Percentiles rank a stretch among this genome's conserved stretches.
phyloP scores from a whole-genome alignment of 2,329 filamentous ascomycete species.

The Chrysoporthe austroafricana region DNA sequence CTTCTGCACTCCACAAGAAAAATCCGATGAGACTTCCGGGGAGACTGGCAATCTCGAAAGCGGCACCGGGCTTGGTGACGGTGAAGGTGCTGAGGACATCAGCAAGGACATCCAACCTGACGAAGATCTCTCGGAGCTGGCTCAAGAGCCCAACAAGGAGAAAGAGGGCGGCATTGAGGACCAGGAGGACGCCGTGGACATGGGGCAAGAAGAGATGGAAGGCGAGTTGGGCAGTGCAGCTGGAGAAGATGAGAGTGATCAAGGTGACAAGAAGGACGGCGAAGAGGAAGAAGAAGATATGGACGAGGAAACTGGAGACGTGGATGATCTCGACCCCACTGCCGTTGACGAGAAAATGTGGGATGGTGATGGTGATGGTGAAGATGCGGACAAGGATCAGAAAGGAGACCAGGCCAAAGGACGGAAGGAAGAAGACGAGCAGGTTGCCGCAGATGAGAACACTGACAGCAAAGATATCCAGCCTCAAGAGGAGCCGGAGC shows the following conservation, averaged over 20 bases:
- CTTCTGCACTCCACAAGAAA: conserved; percentile 89
- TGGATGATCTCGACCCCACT: conserved; percentile 86
- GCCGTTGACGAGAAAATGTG: conserved; percentile 99
- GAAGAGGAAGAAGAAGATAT: conserved; percentile 73
- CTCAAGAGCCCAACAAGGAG: conserved; percentile 78
- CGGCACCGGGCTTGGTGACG: conserved; percentile 92
- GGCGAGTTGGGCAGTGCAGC: conserved; percentile 75
- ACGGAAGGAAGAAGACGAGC: conserved; percentile 67
- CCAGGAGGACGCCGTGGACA: conserved; percentile 85
- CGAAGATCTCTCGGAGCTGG: conserved; percentile 89
- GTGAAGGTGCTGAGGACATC: conserved; percentile 94
- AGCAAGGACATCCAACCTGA: conserved; percentile 95
- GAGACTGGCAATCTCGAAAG: conserved; percentile 81
- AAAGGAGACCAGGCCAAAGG: conserved; percentile 74
- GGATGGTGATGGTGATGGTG: conserved; percentile 85
- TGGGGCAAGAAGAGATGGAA: conserved; percentile 90
- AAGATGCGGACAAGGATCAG: conserved; percentile 82
- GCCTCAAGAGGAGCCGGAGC: conserved; percentile 50
- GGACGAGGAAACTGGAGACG: conserved; percentile 87
- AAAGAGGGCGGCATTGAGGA: conserved; percentile 71
- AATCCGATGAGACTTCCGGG: conserved; percentile 70
- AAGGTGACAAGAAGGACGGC: conserved; percentile 64
- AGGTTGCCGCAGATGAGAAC: conserved; percentile 62
- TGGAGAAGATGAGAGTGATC: conserved; percentile 63
- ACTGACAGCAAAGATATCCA: conserved; percentile 46